Evolutionary conservation across 2,329 filamentous ascomycete genomes (phyloP), one percentile per base, ranked within the genome.

Genomic region (Xylaria sp.): DNA sequence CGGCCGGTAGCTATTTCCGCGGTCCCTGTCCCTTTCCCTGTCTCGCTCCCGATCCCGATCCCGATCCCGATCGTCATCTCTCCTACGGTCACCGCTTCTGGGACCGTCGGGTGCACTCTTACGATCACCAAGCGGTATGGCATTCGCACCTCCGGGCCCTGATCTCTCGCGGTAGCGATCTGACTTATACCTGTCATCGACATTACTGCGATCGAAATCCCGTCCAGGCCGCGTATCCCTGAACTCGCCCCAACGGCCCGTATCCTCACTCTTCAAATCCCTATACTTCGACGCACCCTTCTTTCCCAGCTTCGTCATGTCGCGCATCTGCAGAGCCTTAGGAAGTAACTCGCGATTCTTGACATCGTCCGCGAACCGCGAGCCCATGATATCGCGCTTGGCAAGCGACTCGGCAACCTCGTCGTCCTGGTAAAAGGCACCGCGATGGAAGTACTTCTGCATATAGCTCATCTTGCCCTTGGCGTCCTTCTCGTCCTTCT

Each of bases 371-470:
- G 83, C 86, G 67, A 94, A 95, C 54, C 84, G 80, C 1, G 88
- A 84, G 11, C 92, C 92, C 85, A 96, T 96, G 65, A 97, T 81
- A 71, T 97, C 90, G 52, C 94, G 82, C 70, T 87, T 83, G 64
- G 90, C 86, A 51, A 97, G 78, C 0, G 91, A 90, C 63, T 90
- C 85, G 13, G 85, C 85, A 67, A 87, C 85, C 55, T 87, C 82
- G 68, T 95, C 90, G 55, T 92, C 91, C 66, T 89, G 89, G 79
- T 91, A 97, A 78, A 97, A 99, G 13, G 94, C 94, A 53, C 94
- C 94, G 76, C 92, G 93, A 80, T 99, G 94, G 75, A 91, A 92
- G 77, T 97, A 99, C 72, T 92, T 92, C 71, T 97, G 92, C 89
- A 97, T 91, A 73, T 86, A 97, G 1, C 83, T 83, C 81, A 94